Base-by-base conservation (phyloP, 106 monocot species). In the Iris macrosiphon region DNA sequence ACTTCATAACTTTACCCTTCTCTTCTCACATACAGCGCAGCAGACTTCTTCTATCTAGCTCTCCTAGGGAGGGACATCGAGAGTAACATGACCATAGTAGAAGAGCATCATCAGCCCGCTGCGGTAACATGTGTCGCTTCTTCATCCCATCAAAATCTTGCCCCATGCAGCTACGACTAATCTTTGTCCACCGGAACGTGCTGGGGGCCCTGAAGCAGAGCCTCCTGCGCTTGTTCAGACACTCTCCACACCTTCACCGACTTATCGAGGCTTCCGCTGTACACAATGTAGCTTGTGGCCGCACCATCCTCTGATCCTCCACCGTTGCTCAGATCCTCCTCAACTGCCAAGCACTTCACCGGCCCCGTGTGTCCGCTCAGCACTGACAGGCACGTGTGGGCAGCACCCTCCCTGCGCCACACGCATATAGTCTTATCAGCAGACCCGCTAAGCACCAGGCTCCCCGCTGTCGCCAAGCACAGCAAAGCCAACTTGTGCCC, bases 281-380 rank as follows among this genome's bases (percentile, higher is more conserved):
- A 66, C 4, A 66, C 29, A 16, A 66, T 10, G 35, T 56, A 65
- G 1, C 42, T 4, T 13, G 19, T 34, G 31, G 22, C 33, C 1
- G 31, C 20, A 10, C 19, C 38, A 7, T 0, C 35, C 16, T 55
- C 19, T 6, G 20, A 20, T 41, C 43, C 46, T 19, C 7, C 52
- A 1, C 45, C 47, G 2, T 25, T 23, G 2, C 30, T 66, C 24
- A 0, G 25, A 44, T 75, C 75, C 27, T 29, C 51, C 33, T 67
- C 84, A 28, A 66, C 49, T 0, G 78, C 75, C 21, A 85, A 40
- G 57, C 84, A 79, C 54, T 79, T 79, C 14, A 84, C 72, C 1
- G 75, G 75, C 4, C 75, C 79, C 4, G 61, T 30, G 64, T 85
- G 79, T 0, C 61, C 79, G 16, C 22, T 72, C 21, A 85, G 55